Percentiles rank a stretch among this genome's conserved stretches.
Conservation (phyloP, 2,329 filamentous ascomycete genomes). For the Phaeoacremonium minimum region DNA sequence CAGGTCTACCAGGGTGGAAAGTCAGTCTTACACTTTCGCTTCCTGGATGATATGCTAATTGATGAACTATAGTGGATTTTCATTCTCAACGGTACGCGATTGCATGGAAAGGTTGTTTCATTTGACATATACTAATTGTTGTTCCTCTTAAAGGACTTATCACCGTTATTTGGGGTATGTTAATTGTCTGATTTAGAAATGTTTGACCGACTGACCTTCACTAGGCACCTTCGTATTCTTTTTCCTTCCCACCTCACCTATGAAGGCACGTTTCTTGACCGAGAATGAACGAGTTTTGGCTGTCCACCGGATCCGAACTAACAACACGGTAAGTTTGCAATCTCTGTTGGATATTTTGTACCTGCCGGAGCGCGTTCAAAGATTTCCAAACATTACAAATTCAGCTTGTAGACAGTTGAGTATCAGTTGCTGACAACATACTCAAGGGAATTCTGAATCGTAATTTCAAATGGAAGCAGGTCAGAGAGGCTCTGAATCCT, state of each 20-base stretch:
- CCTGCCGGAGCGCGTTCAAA: too few species aligned
- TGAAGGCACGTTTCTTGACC: not conserved
- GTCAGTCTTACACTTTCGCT: not conserved
- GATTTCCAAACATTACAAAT: too few species aligned
- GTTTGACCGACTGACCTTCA: not conserved
- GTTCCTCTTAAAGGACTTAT: not conserved
- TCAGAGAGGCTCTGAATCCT: constrained; percentile 2
- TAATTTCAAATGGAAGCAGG: constrained; percentile 3
- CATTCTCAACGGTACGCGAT: not conserved
- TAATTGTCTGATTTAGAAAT: not conserved
- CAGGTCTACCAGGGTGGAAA: not conserved
- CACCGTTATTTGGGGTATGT: not conserved
- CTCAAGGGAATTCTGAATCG: constrained; percentile 2
- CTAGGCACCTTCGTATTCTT: not conserved
- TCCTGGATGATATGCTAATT: too few species aligned
- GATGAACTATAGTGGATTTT: not conserved
- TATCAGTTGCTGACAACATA: too few species aligned
- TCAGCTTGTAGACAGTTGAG: too few species aligned
- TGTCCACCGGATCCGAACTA: not conserved
- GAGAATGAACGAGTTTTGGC: not conserved
- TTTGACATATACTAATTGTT: too few species aligned
- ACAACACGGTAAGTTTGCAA: constrained; percentile 10
- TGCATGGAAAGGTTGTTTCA: too few species aligned
- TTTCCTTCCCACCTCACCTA: not conserved
- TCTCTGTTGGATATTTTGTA: too few species aligned